Percentiles rank a stretch among this genome's conserved stretches.
Conservation (phyloP, 2,329 filamentous ascomycete species). For the Pseudogymnoascus verrucosus region DNA sequence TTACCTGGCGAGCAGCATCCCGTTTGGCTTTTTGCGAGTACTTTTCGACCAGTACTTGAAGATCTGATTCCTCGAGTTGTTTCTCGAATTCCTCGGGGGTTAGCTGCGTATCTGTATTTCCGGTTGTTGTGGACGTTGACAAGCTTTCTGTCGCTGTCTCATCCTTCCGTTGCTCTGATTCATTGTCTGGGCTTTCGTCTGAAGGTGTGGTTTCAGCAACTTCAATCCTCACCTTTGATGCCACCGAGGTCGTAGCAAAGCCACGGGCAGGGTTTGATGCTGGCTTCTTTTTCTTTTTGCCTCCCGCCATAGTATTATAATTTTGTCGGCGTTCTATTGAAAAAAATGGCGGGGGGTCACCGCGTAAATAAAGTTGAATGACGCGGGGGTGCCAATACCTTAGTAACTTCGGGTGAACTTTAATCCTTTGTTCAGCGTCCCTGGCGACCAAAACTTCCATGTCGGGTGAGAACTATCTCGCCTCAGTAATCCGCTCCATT, state of each 20-base stretch:
- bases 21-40: constrained; percentile 69
- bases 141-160: not conserved
- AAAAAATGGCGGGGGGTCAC: constrained; percentile 8
- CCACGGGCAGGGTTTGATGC: constrained; percentile 80
- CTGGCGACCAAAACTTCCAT: constrained; percentile 7
- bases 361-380: constrained; percentile 8
- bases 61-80: constrained; percentile 81
- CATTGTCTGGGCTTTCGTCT: constrained; percentile 13
- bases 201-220: constrained; percentile 27
- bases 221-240: constrained; percentile 71
- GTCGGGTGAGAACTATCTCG: not conserved
- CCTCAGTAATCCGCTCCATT: constrained; percentile 3
- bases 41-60: constrained; percentile 83
- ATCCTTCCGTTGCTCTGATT: constrained; percentile 12
- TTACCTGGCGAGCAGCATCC: constrained; percentile 68
- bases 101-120: constrained; percentile 33
- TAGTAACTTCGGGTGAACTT: constrained; percentile 7
- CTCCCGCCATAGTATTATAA: constrained; percentile 36
- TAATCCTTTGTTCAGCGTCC: constrained; percentile 4
- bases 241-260: constrained; percentile 87
- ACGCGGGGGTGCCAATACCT: constrained; percentile 7
- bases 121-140: constrained; percentile 15
- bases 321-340: constrained; percentile 2
- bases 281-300: constrained; percentile 82
- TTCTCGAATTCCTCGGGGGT: constrained; percentile 84